Evolutionary conservation across 2,329 filamentous ascomycete genomes (phyloP), one percentile per base, ranked within the genome.

Genomic region (Neurospora sp.): DNA sequence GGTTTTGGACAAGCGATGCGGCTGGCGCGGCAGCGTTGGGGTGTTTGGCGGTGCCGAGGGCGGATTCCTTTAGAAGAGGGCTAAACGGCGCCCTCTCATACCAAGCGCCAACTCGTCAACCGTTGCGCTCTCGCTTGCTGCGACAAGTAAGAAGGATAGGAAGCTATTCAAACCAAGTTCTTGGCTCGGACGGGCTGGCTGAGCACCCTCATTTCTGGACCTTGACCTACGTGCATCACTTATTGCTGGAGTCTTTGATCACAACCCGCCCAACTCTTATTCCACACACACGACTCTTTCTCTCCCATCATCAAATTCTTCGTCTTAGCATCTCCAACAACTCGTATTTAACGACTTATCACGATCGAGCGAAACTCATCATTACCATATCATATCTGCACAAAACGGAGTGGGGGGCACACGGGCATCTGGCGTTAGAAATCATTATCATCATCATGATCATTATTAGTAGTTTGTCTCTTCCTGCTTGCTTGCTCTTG

Each of bases 1-100:
- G 67, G 77, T 78, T 38, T 77, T 78, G 71, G 80, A 83, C 19
- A 81, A 84, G 69, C 81, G 82, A 70, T 89, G 86, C 75, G 82
- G 82, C 71, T 89, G 86, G 86, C 83, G 86, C 40, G 83, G 84
- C 33, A 87, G 84, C 72, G 83, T 88, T 38, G 84, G 85, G 38
- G 83, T 88, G 13, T 82, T 87, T 67, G 75, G 74, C 17, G 82
- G 82, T 19, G 76, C 77, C 69, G 87, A 89, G 62, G 84, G 86
- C 40, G 84, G 84, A 23, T 87, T 89, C 74, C 75, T 88, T 46
- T 89, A 62, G 52, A 62, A 62, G 52, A 62, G 52, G 52, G 52
- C 52, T 62, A 33, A 62, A 62, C 28, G 28, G 7, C 52, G 23
- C 52, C 52, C 23, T 62, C 7, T 33, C 15, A 33, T 15, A 62